Percentiles rank a stretch among this genome's conserved stretches.
phyloP scores from a whole-genome alignment of 83 land plant species.

The Picea abies region DNA sequence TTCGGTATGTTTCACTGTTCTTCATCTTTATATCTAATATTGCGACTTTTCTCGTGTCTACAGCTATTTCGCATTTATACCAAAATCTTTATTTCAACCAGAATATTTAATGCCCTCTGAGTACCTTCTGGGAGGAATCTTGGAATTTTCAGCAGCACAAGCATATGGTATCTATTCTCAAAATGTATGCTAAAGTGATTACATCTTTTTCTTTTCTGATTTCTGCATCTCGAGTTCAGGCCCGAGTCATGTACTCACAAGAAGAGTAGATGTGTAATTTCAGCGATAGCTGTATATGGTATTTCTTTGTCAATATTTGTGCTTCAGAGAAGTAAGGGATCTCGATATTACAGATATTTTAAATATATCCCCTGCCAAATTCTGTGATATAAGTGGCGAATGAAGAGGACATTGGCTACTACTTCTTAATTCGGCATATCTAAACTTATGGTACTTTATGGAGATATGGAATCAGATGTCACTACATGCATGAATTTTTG shows the following conservation, averaged over 20 bases:
- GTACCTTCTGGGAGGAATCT: no score
- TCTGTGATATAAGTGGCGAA: not conserved
- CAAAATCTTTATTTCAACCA: no score
- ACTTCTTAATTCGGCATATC: not conserved
- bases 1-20: conserved; percentile 4
- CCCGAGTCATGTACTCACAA: not conserved
- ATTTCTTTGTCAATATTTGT: not conserved
- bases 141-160: not conserved
- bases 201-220: not conserved
- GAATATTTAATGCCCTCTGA: not conserved
- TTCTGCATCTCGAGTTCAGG: not conserved
- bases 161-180: not conserved
- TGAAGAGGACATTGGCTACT: not conserved
- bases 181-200: no score
- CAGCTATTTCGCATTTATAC: not conserved
- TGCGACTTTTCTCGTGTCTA: not conserved
- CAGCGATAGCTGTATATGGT: not conserved
- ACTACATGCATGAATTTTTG: not conserved
- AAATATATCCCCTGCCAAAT: no score
- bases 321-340: not conserved
- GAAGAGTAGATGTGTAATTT: not conserved
- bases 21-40: not conserved
- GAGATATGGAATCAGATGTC: not conserved
- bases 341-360: no score
- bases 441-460: not conserved